Percentiles rank a stretch among this genome's conserved stretches.
These are phyloP conservation scores for Stagonosporopsis cucurbitacearum DNA, from an alignment of 2,329 filamentous ascomycete genomes.

Conservation along the genomic window DNA sequence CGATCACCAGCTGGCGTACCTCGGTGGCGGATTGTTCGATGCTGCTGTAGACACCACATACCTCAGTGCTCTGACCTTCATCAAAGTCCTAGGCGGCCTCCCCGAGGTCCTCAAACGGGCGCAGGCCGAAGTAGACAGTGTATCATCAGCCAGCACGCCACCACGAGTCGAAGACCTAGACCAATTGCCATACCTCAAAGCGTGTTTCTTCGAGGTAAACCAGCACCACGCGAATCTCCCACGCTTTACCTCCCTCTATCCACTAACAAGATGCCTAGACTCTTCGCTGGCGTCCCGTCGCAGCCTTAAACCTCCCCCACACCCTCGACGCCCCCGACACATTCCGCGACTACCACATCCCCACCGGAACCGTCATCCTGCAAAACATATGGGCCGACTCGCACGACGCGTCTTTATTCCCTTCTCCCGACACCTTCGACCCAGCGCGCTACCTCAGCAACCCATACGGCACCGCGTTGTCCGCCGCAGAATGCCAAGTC, in stretches of 20 bases:
- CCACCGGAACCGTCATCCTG: slow-evolving; percentile 43
- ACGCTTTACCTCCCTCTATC: too few relatives aligned
- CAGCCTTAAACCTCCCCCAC: slow-evolving; percentile 53
- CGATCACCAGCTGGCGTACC: slow-evolving; percentile 26
- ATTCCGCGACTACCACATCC: slow-evolving; percentile 57
- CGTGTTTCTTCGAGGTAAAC: slow-evolving; percentile 12
- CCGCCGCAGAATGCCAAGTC: slow-evolving; percentile 1
- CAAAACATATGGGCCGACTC: slow-evolving; percentile 8
- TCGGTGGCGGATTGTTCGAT: slow-evolving; percentile 26
- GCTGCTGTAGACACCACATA: slow-evolving; percentile 33
- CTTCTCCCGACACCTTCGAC: background rate
- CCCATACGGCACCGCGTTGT: background rate
- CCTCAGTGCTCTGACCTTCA: slow-evolving; percentile 12
- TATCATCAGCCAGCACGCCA: slow-evolving; percentile 20
- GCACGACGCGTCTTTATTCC: background rate
- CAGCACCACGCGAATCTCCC: too few relatives aligned
- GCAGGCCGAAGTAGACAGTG: slow-evolving; percentile 27
- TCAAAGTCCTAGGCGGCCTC: slow-evolving; percentile 19
- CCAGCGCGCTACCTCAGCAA: slow-evolving; percentile 3
- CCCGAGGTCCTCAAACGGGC: slow-evolving; percentile 19
- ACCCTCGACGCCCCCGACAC: slow-evolving; percentile 54
- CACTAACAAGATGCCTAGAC: slow-evolving; percentile 30
- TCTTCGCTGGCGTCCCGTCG: slow-evolving; percentile 45
- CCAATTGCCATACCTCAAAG: slow-evolving; percentile 36
- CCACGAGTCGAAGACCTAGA: slow-evolving; percentile 31